Base-by-base conservation (phyloP, 2,329 filamentous ascomycete genomes). In the Fusarium armeniacum region DNA sequence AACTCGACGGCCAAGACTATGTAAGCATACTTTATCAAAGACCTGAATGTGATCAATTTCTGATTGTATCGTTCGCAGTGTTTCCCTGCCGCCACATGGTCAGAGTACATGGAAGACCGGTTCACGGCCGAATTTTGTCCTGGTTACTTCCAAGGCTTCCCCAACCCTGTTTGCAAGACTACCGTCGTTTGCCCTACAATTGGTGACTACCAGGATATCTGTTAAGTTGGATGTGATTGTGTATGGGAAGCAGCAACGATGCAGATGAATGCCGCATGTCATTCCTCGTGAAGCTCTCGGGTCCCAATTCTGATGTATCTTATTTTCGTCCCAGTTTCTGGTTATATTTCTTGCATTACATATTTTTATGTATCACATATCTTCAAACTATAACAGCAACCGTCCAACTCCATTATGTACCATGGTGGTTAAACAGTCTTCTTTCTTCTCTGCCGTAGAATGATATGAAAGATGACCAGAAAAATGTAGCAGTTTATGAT, bases 51-150 rank as follows among this genome's bases (percentile, higher is more conserved):
- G 1, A 24, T 16, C 20, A 2, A 2, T 43, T 16, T 6, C 51
- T 59, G 10, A 59, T 0, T 15, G 28, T 0, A 6, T 3, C 7
- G 10, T 20, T 5, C 9, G 0, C 4, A 58, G 41, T 47, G 41
- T 18, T 60, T 60, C 9, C 41, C 52, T 16, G 52, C 15, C 12
- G 52, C 41, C 0, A 58, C 41, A 0, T 47, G 33, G 52, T 58
- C 57, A 1, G 52, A 58, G 12, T 47, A 60, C 12, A 60, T 60
- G 52, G 57, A 58, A 0, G 13, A 33, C 6, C 41, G 26, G 4
- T 60, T 58, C 18, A 58, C 41, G 8, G 32, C 41, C 11, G 33
- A 40, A 3, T 47, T 60, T 11, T 60, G 57, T 1, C 26, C 52
- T 0, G 26, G 41, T 1, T 58, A 60, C 2, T 47, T 15, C 18